These are phyloP conservation scores for Aspergillus nomiae DNA, from an alignment of 2,329 filamentous ascomycete genomes.

Conservation along the genomic window DNA sequence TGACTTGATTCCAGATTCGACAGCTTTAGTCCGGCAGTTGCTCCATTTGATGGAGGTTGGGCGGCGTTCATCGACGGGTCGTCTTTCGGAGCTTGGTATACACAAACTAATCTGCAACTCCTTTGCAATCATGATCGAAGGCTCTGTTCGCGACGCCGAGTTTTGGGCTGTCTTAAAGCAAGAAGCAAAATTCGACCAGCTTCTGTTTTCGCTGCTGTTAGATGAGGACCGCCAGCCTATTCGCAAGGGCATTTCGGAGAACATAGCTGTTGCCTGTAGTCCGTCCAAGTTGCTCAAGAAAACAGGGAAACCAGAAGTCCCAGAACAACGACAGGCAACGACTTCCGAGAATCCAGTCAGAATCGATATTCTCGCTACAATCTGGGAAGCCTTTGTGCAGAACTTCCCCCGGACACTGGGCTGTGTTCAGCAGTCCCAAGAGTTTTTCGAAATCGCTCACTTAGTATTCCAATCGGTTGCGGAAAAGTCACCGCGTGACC, in stretches of 20 bases:
- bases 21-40: conserved; percentile 37
- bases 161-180: conserved; percentile 50
- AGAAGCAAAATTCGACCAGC: conserved; percentile 36
- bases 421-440: conserved; percentile 42
- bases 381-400: conserved; percentile 48
- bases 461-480: conserved; percentile 46
- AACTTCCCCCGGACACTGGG: conserved; percentile 43
- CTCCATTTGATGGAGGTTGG: conserved; percentile 38
- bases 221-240: conserved; percentile 44
- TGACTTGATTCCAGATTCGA: conserved; percentile 36
- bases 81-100: conserved; percentile 21
- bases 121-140: conserved; percentile 53
- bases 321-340: conserved; percentile 12
- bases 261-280: conserved; percentile 41
- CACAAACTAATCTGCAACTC: conserved; percentile 45
- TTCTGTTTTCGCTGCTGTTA: conserved; percentile 48
- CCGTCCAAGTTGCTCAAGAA: conserved; percentile 34
- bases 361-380: conserved; percentile 44
- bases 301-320: conserved; percentile 21
- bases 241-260: conserved; percentile 42
- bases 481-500: conserved; percentile 38
- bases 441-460: conserved; percentile 50
- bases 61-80: conserved; percentile 16
- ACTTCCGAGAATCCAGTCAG: conserved; percentile 31
- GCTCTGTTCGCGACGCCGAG: conserved; percentile 47